Base-by-base conservation (phyloP, 257 asterid genomes). In the Gardenia jasminoides region DNA sequence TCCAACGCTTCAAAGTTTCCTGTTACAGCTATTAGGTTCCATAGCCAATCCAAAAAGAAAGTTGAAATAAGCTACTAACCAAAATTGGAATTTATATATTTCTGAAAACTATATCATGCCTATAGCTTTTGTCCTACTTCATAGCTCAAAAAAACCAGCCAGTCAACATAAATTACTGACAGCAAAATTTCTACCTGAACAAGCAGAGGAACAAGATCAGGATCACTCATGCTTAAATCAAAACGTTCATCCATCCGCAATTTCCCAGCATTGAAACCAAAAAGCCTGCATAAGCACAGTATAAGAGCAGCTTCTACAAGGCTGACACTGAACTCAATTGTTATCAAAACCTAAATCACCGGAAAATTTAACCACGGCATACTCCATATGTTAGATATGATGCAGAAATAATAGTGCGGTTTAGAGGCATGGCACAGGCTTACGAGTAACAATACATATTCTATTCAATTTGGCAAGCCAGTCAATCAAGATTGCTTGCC, bases 181-280 rank as follows among this genome's bases (percentile, higher is more conserved):
- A 71, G 24, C 66, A 80, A 28, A 30, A 67, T 76, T 13, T 43
- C 64, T 88, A 96, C 99, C 98, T 96, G 99, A 82, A 96, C 85
- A 87, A 93, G 83, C 76, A 93, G 98, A 56, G 98, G 97, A 79
- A 96, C 97, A 64, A 96, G 96, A 88, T 93, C 99, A 69, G 95
- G 91, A 83, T 93, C 99, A 81, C 98, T 91, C 99, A 93, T 96
- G 92, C 99, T 90, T 83, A 93, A 91, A 87, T 91, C 94, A 76
- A 93, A 86, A 69, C 97, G 89, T 78, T 92, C 95, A 90, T 96
- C 98, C 96, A 96, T 96, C 48, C 94, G 87, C 88, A 91, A 79
- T 88, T 88, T 93, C 82, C 95, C 96, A 75, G 88, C 85, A 83
- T 91, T 92, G 84, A 82, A 92, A 81, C 93, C 93, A 89, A 94